Evolutionary conservation across 768 basidiomycete genomes (phyloP), one percentile per base, ranked within the genome.

Genomic region (Pleurotus djamor): DNA sequence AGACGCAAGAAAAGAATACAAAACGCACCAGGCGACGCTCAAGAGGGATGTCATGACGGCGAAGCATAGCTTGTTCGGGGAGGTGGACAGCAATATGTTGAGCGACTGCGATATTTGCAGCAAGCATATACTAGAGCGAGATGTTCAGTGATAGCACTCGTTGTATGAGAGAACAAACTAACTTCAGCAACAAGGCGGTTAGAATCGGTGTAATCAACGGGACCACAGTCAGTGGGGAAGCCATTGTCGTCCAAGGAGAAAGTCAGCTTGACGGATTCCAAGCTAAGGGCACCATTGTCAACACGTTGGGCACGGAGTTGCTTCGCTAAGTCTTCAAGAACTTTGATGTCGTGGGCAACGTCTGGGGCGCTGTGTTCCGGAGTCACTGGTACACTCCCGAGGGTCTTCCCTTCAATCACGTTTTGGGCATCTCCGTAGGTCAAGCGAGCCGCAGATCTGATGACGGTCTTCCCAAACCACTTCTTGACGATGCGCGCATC

Each of bases 51-150:
- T 98, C 97, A 67, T 98, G 96, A 58, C 97, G 89, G 61, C 97
- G 89, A 47, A 99, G 84, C 12, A 99, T 80, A n/a, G 96, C 92
- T 71, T 98, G 97, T 70, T 99, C 97, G 32, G 97, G 95, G 28
- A 98, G 84, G 66, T 94, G 87, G 21, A 95, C 88, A 38, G 96
- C 96, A 66, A 97, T 87, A 65, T 95, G 89, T 69, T 96, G 93
- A 8, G 97, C 95, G 43, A 96, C 90, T 10, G 92, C 79, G 36
- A 88, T 87, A 69, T 98, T 99, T 63, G 91, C 88, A 57, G 96
- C 79, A 14, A 98, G 76, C 96, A 98, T 98, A 76, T 94, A 95
- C 93, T 96, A 65, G 0, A 57, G 43, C 9, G 51, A 1, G 49
- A 37, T 36, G 38, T 54, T 65, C 10, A 63, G 60, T 16, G 58